phyloP scores from a whole-genome alignment of 768 basidiomycete genomes.

The Podaxis sp. region DNA sequence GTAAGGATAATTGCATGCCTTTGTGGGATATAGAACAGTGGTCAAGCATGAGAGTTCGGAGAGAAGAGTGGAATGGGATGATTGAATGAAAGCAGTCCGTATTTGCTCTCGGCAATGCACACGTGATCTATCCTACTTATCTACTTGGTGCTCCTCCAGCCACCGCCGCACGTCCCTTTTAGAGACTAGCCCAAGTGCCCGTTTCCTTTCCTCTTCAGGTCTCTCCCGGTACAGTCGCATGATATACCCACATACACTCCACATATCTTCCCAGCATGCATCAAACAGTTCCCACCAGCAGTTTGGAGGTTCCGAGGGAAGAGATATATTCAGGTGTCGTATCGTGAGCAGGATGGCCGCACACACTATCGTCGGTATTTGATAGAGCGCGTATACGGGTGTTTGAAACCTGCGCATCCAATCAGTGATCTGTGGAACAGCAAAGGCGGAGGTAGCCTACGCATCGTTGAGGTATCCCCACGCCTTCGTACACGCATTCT shows the following conservation, averaged over 20 bases:
- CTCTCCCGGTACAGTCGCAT: slow-evolving; percentile 76
- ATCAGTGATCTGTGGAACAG: not conserved
- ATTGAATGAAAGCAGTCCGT: not conserved
- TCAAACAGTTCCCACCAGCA: slow-evolving; percentile 97
- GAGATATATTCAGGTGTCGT: slow-evolving; percentile 66
- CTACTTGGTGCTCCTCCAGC: slow-evolving; percentile 57
- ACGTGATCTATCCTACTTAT: slow-evolving; percentile 8
- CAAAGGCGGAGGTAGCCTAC: slow-evolving; percentile 45
- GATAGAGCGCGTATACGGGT: slow-evolving; percentile 86
- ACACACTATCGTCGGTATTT: slow-evolving; percentile 86
- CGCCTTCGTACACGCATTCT: slow-evolving; percentile 69
- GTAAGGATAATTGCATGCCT: slow-evolving; percentile 41
- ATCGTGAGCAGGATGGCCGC: slow-evolving; percentile 83
- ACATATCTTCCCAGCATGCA: slow-evolving; percentile 84
- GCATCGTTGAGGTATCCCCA: slow-evolving; percentile 98
- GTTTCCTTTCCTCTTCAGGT: slow-evolving; percentile 39
- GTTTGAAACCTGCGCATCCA: slow-evolving; percentile 75
- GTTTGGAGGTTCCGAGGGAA: slow-evolving; percentile 68
- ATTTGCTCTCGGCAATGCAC: not conserved
- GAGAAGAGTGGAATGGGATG: not conserved
- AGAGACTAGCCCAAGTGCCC: slow-evolving; percentile 57
- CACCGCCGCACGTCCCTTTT: slow-evolving; percentile 83
- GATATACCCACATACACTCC: slow-evolving; percentile 80
- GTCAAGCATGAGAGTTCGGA: slow-evolving; percentile 67
- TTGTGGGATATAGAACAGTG: slow-evolving; percentile 95